Conservation (phyloP, 75 land plant genomes). For the Cryptomeria japonica region DNA sequence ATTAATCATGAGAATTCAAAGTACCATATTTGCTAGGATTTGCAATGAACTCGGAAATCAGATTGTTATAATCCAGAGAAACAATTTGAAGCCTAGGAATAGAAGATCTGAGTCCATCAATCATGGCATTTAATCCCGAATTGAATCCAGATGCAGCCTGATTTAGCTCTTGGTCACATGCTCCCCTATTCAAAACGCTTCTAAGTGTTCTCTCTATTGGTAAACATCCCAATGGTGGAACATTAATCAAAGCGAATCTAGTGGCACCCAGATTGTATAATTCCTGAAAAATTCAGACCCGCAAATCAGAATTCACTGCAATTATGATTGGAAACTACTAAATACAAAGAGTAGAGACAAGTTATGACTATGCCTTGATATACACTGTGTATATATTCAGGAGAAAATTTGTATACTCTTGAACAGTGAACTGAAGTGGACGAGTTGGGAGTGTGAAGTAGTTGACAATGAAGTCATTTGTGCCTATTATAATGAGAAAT, state of each 20-base stretch:
- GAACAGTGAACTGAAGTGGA: slow-evolving; percentile 9
- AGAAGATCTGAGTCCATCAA: not conserved
- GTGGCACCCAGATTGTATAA: not conserved
- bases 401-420: slow-evolving; percentile 11
- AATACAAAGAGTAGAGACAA: not conserved
- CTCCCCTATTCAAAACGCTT: not conserved
- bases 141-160: not conserved
- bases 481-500: slow-evolving; percentile 17
- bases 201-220: not conserved
- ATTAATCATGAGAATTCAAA: too few relatives aligned
- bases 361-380: not conserved
- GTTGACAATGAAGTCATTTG: slow-evolving; percentile 28
- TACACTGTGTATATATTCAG: not conserved
- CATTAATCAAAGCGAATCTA: slow-evolving; percentile 6
- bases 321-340: not conserved
- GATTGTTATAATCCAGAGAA: not conserved
- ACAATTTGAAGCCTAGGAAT: not conserved
- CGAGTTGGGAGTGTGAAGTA: slow-evolving; percentile 2
- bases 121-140: not conserved
- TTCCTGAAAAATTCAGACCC: slow-evolving; percentile 2
- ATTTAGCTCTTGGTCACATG: not conserved
- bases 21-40: slow-evolving; percentile 7
- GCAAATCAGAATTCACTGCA: not conserved
- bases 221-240: slow-evolving; percentile 14
- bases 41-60: not conserved